These are phyloP conservation scores for Keithomyces neogunnii DNA, from an alignment of 2,329 filamentous ascomycete species.

Conservation along the genomic window DNA sequence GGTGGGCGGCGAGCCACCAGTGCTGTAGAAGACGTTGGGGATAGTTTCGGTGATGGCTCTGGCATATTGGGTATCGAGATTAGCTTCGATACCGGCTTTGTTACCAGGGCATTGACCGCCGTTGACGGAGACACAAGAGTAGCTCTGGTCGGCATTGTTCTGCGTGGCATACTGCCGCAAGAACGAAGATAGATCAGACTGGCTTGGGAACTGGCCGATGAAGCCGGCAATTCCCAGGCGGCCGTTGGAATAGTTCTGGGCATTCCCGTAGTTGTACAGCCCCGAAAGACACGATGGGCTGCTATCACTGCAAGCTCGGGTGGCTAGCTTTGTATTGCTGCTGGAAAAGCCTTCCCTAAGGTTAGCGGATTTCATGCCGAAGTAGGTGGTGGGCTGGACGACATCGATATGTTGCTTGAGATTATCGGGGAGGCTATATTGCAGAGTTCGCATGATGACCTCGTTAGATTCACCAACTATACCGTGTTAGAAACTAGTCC, in stretches of 20 bases:
- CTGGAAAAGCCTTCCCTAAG: neutral
- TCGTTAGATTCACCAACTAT: slow-evolving; percentile 1
- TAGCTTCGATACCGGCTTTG: neutral
- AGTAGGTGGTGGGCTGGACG: slow-evolving; percentile 7
- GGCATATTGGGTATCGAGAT: slow-evolving; percentile 5
- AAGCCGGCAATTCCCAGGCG: slow-evolving; percentile 6
- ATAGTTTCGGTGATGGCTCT: slow-evolving; percentile 2
- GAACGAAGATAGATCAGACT: slow-evolving; percentile 3
- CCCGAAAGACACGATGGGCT: slow-evolving; percentile 1
- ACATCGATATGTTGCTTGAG: slow-evolving; percentile 7
- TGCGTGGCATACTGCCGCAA: neutral
- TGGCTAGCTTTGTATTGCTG: neutral
- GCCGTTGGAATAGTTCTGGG: slow-evolving; percentile 2
- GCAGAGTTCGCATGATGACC: slow-evolving; percentile 4
- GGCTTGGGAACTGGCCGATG: slow-evolving; percentile 1
- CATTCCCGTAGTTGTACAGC: slow-evolving; percentile 4
- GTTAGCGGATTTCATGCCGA: slow-evolving; percentile 1
- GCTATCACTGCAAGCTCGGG: neutral
- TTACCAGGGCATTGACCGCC: neutral
- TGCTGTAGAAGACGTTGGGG: slow-evolving; percentile 7
- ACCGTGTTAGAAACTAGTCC: neutral
- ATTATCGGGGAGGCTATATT: slow-evolving; percentile 5
- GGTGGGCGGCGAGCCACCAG: slow-evolving; percentile 1
- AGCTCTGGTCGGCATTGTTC: slow-evolving; percentile 3
- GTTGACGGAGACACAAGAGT: slow-evolving; percentile 6